Conservation (phyloP, 2,329 filamentous ascomycete species). For the Botrytis sinoallii region DNA sequence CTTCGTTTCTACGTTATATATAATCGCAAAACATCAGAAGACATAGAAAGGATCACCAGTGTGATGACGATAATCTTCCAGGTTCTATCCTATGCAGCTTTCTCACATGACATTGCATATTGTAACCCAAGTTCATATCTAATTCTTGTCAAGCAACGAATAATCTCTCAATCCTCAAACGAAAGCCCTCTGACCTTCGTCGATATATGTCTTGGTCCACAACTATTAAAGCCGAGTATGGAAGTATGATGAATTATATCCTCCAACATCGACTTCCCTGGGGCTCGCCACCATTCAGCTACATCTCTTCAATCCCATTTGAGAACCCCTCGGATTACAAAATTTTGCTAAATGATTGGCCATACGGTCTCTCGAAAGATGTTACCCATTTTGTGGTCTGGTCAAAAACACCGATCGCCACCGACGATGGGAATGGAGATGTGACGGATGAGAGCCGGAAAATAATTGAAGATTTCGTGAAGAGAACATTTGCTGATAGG, state of each 20-base stretch:
- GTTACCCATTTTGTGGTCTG: slow-evolving; percentile 86
- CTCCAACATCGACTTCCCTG: slow-evolving; percentile 68
- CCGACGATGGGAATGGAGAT: slow-evolving; percentile 67
- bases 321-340: slow-evolving; percentile 56
- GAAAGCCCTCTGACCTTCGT: slow-evolving; percentile 75
- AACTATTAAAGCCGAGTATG: slow-evolving; percentile 67
- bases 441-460: slow-evolving; percentile 65
- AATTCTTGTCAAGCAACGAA: slow-evolving; percentile 45
- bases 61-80: neutral
- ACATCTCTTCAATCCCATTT: slow-evolving; percentile 44
- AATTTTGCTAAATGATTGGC: slow-evolving; percentile 89
- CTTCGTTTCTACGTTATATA: neutral
- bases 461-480: slow-evolving; percentile 67
- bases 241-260: slow-evolving; percentile 77
- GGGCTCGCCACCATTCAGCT: slow-evolving; percentile 57
- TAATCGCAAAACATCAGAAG: neutral
- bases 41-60: slow-evolving; percentile 1
- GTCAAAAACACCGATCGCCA: slow-evolving; percentile 78
- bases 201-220: slow-evolving; percentile 76
- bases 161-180: slow-evolving; percentile 70
- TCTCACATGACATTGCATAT: slow-evolving; percentile 4
- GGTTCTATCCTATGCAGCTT: neutral
- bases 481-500: slow-evolving; percentile 61
- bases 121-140: slow-evolving; percentile 2
- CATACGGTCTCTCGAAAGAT: slow-evolving; percentile 68